Base-by-base conservation (phyloP, 2,329 filamentous ascomycete species). In the Fonsecaea pugnacius region DNA sequence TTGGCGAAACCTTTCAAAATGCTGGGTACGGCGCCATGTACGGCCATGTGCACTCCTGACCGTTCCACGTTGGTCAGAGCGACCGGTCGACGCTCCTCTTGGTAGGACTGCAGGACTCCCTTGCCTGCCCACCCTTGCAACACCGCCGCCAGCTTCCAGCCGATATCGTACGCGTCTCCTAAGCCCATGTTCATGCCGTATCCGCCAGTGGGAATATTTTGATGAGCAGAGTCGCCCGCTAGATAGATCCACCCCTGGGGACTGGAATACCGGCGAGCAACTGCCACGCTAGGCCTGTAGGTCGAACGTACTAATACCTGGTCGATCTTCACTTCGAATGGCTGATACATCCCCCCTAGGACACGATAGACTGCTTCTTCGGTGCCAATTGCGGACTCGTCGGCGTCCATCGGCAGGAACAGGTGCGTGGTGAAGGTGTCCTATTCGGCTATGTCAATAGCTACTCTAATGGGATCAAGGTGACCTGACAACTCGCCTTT, bases 101-200 rank as follows among this genome's bases (percentile, higher is more conserved):
- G 67, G 62, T 77, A 77, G 5, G 72, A 69, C 8, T 60, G 40
- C 1, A 76, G 66, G 0, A 77, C 65, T 1, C 55, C 32, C 10
- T 51, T 54, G 0, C 73, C 70, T 2, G 69, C 75, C n/a, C 70
- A 70, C 18, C 71, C 72, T 18, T 71, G 63, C 1, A 75, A n/a
- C 1, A 74, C 65, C 1, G 69, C 71, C 4, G 71, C 72, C 1
- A 77, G 64, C 30, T 73, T 74, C 76, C 76, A 78, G n/a, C 71
- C 72, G 1, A 79, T 63, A 58, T 76, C 73, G 46, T 74, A 69
- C 0, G 71, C 72, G 60, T 79, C 77, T 6, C 69, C 71, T 1
- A 79, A 64, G 0, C 73, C 76, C 16, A 66, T 76, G 58, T 78
- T 79, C 69, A 77, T 73, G 2, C 77, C 78, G 53, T 77, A 75